Evolutionary conservation across 2,329 filamentous ascomycete species (phyloP), one percentile per base, ranked within the genome.

Genomic region (Aspergillus carbonarius): DNA sequence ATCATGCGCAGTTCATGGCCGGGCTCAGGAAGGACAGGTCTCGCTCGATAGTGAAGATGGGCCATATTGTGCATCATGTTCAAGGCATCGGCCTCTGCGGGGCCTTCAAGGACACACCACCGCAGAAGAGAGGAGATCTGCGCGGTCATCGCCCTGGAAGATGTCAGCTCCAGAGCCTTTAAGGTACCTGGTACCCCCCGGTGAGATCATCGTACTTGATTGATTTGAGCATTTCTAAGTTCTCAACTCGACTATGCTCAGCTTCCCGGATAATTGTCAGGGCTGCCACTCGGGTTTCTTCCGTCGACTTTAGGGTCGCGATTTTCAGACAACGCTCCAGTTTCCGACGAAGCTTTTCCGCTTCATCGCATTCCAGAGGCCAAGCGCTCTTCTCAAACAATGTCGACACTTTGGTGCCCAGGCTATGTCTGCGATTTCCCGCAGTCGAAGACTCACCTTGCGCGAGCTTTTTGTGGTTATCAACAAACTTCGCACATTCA

Each of bases 271-370:
- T 44, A 18, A 58, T 12, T 13, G 52, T 34, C 7, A 48, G 12
- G 10, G 56, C 53, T 30, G 44, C 42, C 42, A 56, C 60, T 6
- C 57, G 52, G 2, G 54, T 57, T 5, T 44, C 55, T 18, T 54
- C 32, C 2, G 55, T 61, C 0, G 57, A 42, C 23, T 60, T 63
- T 17, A 63, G 46, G 9, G 46, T 59, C 0, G 60, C 60, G 17
- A 63, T 58, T 37, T 62, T 55, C 3, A 60, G 40, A 40, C 60
- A 58, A 12, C 60, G 52, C n/a, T 60, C 58, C 2, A 63, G 30
- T 9, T 32, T 27, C 3, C 42, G 17, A 17, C 60, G 58, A 17
- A 63, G 55, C 15, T 25, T 30, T 27, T 63, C 55, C 3, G 60
- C 60, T n/a, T 61, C 59, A 8, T 56, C 55, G 5, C 58, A 48